A percentile compares a stretch with the other conserved stretches of the same genome.
These are phyloP conservation scores for Kuraishia cidri DNA, from an alignment of 805 yeast genomes.

Conservation along the genomic window DNA sequence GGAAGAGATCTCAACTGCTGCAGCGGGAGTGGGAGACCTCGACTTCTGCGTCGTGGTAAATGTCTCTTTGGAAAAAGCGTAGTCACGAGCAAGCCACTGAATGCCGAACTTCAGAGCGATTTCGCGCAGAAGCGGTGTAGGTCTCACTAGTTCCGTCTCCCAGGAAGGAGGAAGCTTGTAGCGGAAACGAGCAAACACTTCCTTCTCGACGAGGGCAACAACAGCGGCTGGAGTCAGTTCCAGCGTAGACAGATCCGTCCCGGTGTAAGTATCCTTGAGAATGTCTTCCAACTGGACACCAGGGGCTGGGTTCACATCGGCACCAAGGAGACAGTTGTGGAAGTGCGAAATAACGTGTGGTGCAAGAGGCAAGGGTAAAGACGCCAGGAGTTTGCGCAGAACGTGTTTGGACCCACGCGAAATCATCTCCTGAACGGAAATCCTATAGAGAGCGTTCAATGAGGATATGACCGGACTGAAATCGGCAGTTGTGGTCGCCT, in stretches of 20 bases:
- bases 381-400: slow-evolving; percentile 37
- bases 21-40: slow-evolving; percentile 7
- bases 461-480: slow-evolving; percentile 24
- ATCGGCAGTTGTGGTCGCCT: slow-evolving; percentile 22
- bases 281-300: slow-evolving; percentile 31
- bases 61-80: slow-evolving; percentile 33
- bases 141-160: slow-evolving; percentile 24
- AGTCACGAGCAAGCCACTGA: slow-evolving; percentile 60
- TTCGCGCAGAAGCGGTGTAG: slow-evolving; percentile 48
- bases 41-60: background rate
- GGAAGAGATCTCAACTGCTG: slow-evolving; percentile 12
- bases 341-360: slow-evolving; percentile 60
- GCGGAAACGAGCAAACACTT: slow-evolving; percentile 59
- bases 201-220: slow-evolving; percentile 31
- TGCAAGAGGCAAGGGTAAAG: slow-evolving; percentile 43
- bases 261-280: slow-evolving; percentile 30
- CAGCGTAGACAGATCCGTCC: slow-evolving; percentile 27
- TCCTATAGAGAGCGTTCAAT: slow-evolving; percentile 34
- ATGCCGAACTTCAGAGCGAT: slow-evolving; percentile 75
- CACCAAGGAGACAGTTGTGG: slow-evolving; percentile 63
- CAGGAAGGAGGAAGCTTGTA: slow-evolving; percentile 42
- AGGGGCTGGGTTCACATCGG: slow-evolving; percentile 29
- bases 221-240: slow-evolving; percentile 32
- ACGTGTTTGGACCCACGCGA: slow-evolving; percentile 76
- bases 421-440: slow-evolving; percentile 60